phyloP scores from a whole-genome alignment of 2,329 filamentous ascomycete species.

The Trichoderma arundinaceum region DNA sequence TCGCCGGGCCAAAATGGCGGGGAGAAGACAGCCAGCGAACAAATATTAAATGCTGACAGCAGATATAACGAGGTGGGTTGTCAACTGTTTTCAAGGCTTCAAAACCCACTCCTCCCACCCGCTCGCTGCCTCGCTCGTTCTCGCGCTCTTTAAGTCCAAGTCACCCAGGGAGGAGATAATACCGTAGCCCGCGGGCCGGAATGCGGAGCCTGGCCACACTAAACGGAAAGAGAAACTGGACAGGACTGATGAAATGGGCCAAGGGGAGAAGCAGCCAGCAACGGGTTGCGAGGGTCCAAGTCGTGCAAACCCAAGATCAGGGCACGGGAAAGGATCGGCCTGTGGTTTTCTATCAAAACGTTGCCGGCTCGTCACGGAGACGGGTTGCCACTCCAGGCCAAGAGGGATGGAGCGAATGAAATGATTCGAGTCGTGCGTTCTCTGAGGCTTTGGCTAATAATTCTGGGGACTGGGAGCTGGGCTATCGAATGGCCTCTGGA shows the following conservation, averaged over 20 bases:
- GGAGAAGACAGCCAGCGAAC: constrained; percentile 9
- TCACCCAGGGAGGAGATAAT: constrained; percentile 1
- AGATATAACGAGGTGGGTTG: constrained; percentile 22
- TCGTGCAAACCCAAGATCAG: background rate
- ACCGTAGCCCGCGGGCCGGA: constrained; percentile 22
- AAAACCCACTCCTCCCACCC: constrained; percentile 21
- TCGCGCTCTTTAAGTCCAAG: constrained; percentile 12
- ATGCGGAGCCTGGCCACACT: constrained; percentile 28
- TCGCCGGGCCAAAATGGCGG: constrained; percentile 13
- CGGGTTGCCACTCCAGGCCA: constrained; percentile 11
- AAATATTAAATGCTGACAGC: constrained; percentile 28
- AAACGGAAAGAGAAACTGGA: constrained; percentile 20
- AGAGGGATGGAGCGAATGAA: constrained; percentile 17
- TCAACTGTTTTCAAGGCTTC: constrained; percentile 11
- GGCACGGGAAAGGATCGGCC: background rate
- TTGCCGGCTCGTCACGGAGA: constrained; percentile 18
- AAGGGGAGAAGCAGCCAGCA: background rate
- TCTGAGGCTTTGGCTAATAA: background rate
- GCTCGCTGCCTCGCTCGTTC: constrained; percentile 14
- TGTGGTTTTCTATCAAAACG: background rate
- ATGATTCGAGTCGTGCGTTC: constrained; percentile 19
- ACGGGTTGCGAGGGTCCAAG: background rate
- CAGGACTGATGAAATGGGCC: background rate
- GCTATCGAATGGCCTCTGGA: background rate
- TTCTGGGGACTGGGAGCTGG: constrained; percentile 4